A percentile compares a stretch with the other conserved stretches of the same genome.
These are phyloP conservation scores for Cutaneotrichosporon spelunceum DNA, from an alignment of 1,284 basidiomycete genomes.

Conservation along the genomic window DNA sequence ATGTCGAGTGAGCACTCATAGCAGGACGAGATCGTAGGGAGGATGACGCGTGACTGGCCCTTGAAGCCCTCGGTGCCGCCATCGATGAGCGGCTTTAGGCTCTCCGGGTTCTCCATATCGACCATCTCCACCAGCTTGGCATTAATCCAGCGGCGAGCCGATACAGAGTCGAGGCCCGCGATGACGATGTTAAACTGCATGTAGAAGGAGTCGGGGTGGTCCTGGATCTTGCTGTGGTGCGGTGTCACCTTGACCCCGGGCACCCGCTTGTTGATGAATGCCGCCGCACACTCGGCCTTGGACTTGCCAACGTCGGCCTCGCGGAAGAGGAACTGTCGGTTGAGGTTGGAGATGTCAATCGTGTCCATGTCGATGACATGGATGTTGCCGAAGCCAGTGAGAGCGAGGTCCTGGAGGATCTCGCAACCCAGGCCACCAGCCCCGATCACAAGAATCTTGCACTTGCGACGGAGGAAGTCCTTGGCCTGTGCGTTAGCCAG, in stretches of 20 bases:
- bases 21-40: conserved; percentile 92
- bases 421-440: conserved; percentile 94
- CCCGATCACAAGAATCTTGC: conserved; percentile 95
- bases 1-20: conserved; percentile 96
- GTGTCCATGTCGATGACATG: conserved; percentile 99
- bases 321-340: conserved; percentile 95
- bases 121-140: conserved; percentile 94
- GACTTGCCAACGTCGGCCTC: conserved; percentile 80
- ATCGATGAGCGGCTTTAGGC: conserved; percentile 96
- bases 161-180: conserved; percentile 96
- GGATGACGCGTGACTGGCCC: conserved; percentile 94
- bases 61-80: conserved; percentile 99
- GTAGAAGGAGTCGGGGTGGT: conserved; percentile 94
- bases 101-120: conserved; percentile 83
- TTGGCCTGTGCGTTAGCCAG: conserved; percentile 63
- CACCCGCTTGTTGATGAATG: conserved; percentile 91
- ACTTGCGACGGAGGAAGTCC: conserved; percentile 73
- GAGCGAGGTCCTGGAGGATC: conserved; percentile 86
- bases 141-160: conserved; percentile 97
- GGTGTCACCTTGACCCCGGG: conserved; percentile 91
- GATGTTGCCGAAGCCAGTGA: conserved; percentile 93
- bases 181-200: conserved; percentile 95
- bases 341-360: conserved; percentile 98
- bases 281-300: conserved; percentile 90
- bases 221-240: conserved; percentile 97